Evolutionary conservation across 768 basidiomycete genomes (phyloP), one percentile per base, ranked within the genome.

Genomic region (Scleroderma citrinum): DNA sequence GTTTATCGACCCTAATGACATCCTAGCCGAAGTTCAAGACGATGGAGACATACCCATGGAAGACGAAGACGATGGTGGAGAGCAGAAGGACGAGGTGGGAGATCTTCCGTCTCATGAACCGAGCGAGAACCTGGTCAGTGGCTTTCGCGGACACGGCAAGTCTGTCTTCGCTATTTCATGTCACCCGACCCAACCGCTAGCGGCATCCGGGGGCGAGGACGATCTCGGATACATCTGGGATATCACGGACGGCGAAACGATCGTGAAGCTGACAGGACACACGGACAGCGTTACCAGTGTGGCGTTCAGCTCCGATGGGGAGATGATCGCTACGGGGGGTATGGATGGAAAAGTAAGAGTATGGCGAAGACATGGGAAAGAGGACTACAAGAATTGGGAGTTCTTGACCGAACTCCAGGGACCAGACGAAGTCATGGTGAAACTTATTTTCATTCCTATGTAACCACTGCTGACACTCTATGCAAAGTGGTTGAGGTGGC

Each of bases 311-410:
- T 59, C 72, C 1, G 95, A 98, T 63, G 96, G 96, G 2, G 87
- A 96, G 69, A 77, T 96, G 78, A 76, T 94, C 49, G 83, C 94
- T 14, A 96, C 94, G 0, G 96, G 95, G 10, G 96, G 96, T 0
- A 98, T 99, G 96, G 96, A 99, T 60, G 96, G 96, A 8, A 85
- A 82, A 64, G 85, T 97, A 34, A 76, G 94, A 53, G 71, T 99
- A 52, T 99, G 96, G 96, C 73, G 86, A 61, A 75, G 92, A 59
- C 86, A 92, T 13, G 85, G 83, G 5, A 85, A 73, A 56, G 82
- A 84, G 39, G 69, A 84, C 52, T 87, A 83, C 70, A 78, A 73
- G 52, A 78, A 71, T 46, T 99, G 96, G 96, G 94, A 97, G 67
- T 95, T 98, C 65, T 71, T 96, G 66, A 93, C 89, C 5, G 88